phyloP scores from a whole-genome alignment of 2,329 filamentous ascomycete species.

The Fusarium sterilihyphosum region DNA sequence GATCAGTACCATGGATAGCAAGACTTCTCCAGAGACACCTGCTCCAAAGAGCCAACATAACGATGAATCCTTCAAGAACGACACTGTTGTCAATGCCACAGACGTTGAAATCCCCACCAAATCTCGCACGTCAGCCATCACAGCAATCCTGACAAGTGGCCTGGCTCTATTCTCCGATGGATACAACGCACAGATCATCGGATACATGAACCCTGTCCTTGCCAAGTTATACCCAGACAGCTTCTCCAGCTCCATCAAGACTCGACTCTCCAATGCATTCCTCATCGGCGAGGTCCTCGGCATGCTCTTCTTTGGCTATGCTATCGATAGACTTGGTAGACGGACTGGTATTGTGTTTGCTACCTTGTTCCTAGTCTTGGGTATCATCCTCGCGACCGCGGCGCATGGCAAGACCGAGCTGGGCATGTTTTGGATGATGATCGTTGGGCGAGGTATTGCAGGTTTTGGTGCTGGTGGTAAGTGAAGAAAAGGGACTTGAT shows the following conservation, averaged over 20 bases:
- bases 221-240: background rate
- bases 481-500: accelerated
- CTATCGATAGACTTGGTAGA: background rate
- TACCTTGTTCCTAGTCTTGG: background rate
- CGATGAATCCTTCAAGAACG: background rate
- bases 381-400: background rate
- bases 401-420: background rate
- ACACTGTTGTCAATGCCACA: background rate
- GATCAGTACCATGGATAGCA: background rate
- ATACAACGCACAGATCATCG: background rate
- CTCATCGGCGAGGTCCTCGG: background rate
- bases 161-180: background rate
- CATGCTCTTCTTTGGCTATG: background rate
- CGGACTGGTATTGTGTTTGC: background rate
- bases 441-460: background rate
- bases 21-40: background rate
- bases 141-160: background rate
- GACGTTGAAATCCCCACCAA: accelerated
- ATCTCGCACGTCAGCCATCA: background rate
- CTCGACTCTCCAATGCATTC: background rate
- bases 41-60: background rate
- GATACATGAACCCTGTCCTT: background rate
- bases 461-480: background rate
- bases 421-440: slow-evolving; percentile 4
- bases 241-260: background rate